Conservation (phyloP, 495 filamentous ascomycete genomes). For the Neurospora discreta region DNA sequence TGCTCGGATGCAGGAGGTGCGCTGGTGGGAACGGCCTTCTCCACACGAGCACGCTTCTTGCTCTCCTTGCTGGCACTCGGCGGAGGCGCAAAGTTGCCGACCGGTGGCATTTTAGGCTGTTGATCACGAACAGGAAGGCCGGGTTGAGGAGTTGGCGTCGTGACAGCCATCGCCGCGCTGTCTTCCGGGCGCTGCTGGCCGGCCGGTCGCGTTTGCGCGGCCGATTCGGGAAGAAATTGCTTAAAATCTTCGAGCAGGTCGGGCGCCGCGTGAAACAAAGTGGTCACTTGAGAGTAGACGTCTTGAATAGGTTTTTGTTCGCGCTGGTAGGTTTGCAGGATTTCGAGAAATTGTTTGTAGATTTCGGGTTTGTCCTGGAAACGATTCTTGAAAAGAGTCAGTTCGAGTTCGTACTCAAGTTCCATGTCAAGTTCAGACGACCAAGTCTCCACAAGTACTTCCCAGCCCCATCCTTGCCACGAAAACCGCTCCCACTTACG, state of each 20-base stretch:
- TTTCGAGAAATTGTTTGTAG: slow-evolving; percentile 98
- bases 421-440: not conserved
- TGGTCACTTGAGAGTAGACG: slow-evolving; percentile 95
- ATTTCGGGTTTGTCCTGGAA: slow-evolving; percentile 93
- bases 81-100: slow-evolving; percentile 86
- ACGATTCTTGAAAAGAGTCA: slow-evolving; percentile 56
- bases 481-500: slow-evolving; percentile 5
- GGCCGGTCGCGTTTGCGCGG: slow-evolving; percentile 72
- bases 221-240: slow-evolving; percentile 95
- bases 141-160: slow-evolving; percentile 41
- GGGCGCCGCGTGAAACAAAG: slow-evolving; percentile 84
- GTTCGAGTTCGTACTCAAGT: not conserved
- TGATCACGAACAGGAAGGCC: slow-evolving; percentile 29
- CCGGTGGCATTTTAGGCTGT: slow-evolving; percentile 69
- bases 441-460: not conserved
- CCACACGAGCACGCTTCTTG: slow-evolving; percentile 54
- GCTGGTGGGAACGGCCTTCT: slow-evolving; percentile 24
- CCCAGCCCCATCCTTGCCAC: not conserved
- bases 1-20: slow-evolving; percentile 19
- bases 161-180: slow-evolving; percentile 48
- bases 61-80: slow-evolving; percentile 65
- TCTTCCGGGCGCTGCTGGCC: slow-evolving; percentile 35
- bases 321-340: slow-evolving; percentile 95
- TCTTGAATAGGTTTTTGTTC: slow-evolving; percentile 98
- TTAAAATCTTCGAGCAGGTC: slow-evolving; percentile 98